Percentiles rank a stretch among this genome's conserved stretches.
Conservation (phyloP, 2,329 filamentous ascomycete genomes). For the Dactylella cylindrospora region DNA sequence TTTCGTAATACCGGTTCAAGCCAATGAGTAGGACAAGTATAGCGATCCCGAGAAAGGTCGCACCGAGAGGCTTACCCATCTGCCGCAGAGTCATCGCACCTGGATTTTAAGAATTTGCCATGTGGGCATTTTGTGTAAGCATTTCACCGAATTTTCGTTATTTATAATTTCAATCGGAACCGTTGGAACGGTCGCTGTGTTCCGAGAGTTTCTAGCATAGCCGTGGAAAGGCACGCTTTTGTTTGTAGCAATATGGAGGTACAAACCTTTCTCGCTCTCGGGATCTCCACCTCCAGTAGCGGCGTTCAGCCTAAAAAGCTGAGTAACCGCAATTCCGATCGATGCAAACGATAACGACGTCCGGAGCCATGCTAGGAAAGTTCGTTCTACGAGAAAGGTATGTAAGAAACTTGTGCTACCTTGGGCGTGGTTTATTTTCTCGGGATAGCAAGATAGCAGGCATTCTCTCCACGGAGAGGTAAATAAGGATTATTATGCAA, state of each 20-base stretch:
- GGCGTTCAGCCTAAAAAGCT: constrained; percentile 80
- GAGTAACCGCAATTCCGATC: constrained; percentile 75
- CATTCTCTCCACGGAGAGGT: too few relatives aligned
- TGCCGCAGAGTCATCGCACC: constrained; percentile 58
- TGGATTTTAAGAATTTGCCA: constrained; percentile 42
- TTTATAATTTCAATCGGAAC: too few relatives aligned
- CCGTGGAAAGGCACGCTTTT: too few relatives aligned
- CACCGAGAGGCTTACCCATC: constrained; percentile 72
- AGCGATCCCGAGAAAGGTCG: constrained; percentile 73
- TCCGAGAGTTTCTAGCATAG: too few relatives aligned
- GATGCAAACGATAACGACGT: constrained; percentile 79
- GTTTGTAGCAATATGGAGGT: too few relatives aligned
- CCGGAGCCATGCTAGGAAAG: constrained; percentile 81
- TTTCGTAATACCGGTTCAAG: constrained; percentile 72
- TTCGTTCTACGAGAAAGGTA: constrained; percentile 63
- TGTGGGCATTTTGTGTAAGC: constrained; percentile 42
- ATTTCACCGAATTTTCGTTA: constrained; percentile 9
- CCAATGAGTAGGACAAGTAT: constrained; percentile 74
- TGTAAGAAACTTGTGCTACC: too few relatives aligned
- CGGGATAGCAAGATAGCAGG: background rate
- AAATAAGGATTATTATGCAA: too few relatives aligned
- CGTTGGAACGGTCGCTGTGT: too few relatives aligned
- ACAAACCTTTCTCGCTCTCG: constrained; percentile 37
- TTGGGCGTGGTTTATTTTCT: too few relatives aligned
- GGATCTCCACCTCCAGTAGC: constrained; percentile 54